phyloP scores from a whole-genome alignment of 257 asterid species.

The Solanum etuberosum region DNA sequence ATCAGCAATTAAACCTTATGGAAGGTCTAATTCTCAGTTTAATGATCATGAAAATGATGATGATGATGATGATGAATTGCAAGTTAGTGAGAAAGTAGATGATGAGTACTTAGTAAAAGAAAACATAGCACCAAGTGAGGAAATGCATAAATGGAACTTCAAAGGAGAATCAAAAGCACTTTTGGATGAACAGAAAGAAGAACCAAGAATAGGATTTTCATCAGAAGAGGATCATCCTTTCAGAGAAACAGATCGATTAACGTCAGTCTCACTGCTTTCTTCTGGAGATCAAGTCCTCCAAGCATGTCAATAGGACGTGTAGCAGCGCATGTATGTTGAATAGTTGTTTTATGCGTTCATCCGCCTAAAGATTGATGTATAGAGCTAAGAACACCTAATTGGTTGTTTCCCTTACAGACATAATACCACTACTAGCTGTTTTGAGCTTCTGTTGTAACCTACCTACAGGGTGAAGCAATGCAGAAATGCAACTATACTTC shows the following conservation, averaged over 20 bases:
- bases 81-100: background rate
- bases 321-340: background rate
- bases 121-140: slow-evolving; percentile 31
- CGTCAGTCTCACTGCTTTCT: slow-evolving; percentile 38
- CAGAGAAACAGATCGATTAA: slow-evolving; percentile 16
- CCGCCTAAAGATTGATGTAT: background rate
- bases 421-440: background rate
- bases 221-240: slow-evolving; percentile 46
- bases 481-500: background rate
- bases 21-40: slow-evolving; percentile 49
- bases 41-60: slow-evolving; percentile 25
- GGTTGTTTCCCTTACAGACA: background rate
- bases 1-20: slow-evolving; percentile 25
- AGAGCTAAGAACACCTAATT: background rate
- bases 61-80: background rate
- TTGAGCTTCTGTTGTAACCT: background rate
- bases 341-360: background rate
- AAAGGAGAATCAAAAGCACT: slow-evolving; percentile 34
- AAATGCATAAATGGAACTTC: slow-evolving; percentile 10
- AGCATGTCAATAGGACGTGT: slow-evolving; percentile 15
- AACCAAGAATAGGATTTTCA: background rate
- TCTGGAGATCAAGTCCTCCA: slow-evolving; percentile 20
- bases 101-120: slow-evolving; percentile 20
- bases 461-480: background rate
- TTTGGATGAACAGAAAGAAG: slow-evolving; percentile 16